Base-by-base conservation (phyloP, 2,329 filamentous ascomycete genomes). In the Fusarium cyanostomum region DNA sequence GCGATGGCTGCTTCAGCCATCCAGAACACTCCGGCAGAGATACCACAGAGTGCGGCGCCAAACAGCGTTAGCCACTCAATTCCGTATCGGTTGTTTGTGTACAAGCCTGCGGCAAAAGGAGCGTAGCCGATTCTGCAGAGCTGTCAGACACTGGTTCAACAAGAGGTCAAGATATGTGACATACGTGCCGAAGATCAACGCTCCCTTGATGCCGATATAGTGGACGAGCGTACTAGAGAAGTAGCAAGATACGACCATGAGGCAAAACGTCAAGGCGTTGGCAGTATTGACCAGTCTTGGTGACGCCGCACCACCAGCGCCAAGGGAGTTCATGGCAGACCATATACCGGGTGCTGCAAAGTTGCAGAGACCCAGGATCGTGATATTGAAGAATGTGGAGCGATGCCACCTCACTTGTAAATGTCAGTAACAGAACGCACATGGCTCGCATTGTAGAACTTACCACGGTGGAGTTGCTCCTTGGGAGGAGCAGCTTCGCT, bases 21-120 rank as follows among this genome's bases (percentile, higher is more conserved):
- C 90, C 90, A 92, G 74, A 92, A 92, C 0, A 92, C 80, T 0
- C 90, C 90, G 0, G 90, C 89, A 0, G 86, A 88, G 28, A 91
- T 81, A 15, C 89, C 89, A 62, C 89, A 92, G 0, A 89, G 78
- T 0, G 88, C 88, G 1, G 88, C 88, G 0, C 89, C 90, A 8
- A 92, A 74, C 1, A 92, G 80, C 0, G 88, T 82, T 9, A 92
- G 81, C 90, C 90, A 92, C 63, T 88, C 84, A 1, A 77, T 86
- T 1, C 87, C 88, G 67, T 83, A 92, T 0, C 89, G 82, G 70
- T 91, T 92, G 74, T 92, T 91, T 4, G 84, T 86, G 72, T 92
- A 92, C 0, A 92, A 76, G 0, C 88, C 89, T 0, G 89, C 90
- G 0, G 89, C 88, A 62, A 85, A 92, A 0, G 88, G 89, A 3